Conservation (phyloP, 163 green algal species). For the Scenedesmus sp. region DNA sequence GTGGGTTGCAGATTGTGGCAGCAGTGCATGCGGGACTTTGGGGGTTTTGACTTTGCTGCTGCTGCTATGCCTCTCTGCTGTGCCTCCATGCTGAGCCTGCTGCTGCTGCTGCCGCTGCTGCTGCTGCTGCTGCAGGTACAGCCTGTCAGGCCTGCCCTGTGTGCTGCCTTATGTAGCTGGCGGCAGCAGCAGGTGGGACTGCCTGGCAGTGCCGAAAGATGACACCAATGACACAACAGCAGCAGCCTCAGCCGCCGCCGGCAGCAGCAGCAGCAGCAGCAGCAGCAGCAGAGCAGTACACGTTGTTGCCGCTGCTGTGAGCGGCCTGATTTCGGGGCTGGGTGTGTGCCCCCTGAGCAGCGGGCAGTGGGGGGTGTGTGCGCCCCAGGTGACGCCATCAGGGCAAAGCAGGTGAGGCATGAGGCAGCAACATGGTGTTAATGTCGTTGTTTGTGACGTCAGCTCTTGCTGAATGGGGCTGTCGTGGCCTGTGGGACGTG, state of each 20-base stretch:
- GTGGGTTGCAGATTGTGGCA: no score
- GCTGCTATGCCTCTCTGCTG: background rate
- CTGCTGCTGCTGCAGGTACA: constrained; percentile 29
- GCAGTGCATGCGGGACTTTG: no score
- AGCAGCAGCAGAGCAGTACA: background rate
- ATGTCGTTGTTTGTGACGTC: no score
- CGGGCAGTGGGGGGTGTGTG: constrained; percentile 27
- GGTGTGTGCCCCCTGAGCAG: background rate
- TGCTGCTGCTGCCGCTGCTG: background rate
- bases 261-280: background rate
- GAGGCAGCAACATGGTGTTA: no score
- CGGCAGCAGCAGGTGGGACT: constrained; percentile 9
- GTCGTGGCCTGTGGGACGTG: no score
- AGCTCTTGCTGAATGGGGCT: no score
- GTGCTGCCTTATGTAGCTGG: background rate
- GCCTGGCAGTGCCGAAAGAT: background rate
- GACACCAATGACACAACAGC: background rate
- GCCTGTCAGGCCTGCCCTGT: constrained; percentile 1
- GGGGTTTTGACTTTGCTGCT: no score
- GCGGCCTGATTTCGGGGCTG: background rate
- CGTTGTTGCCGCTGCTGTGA: constrained; percentile 19
- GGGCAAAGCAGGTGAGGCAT: no score
- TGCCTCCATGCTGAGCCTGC: no score
- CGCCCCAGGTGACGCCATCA: background rate
- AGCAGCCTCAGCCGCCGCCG: background rate